Conservation (phyloP, 1,284 basidiomycete species). For the Blastosporella zonata region DNA sequence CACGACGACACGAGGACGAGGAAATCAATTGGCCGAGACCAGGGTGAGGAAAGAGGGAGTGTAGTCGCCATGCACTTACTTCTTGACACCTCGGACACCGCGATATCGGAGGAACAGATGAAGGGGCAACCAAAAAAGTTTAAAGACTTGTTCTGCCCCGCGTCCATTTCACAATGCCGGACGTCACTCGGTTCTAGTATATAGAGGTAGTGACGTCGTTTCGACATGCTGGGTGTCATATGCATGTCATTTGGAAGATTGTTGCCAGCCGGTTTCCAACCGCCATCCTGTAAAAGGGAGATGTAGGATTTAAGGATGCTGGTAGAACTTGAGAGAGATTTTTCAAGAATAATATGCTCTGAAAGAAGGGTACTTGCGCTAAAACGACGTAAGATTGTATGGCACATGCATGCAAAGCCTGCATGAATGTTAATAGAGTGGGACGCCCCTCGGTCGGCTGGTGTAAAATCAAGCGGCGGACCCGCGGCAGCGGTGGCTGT, state of each 20-base stretch:
- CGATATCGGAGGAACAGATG: not conserved
- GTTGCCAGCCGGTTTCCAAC: conserved; percentile 15
- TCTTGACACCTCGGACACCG: conserved; percentile 4
- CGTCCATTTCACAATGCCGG: conserved; percentile 7
- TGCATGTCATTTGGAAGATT: conserved; percentile 16
- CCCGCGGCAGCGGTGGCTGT: conserved; percentile 21
- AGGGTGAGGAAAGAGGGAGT: conserved; percentile 24
- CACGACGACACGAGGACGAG: conserved; percentile 46
- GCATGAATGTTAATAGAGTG: conserved; percentile 12
- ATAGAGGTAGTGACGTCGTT: conserved; percentile 6
- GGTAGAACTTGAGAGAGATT: not conserved
- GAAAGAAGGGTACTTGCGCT: not conserved
- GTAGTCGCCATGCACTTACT: not conserved
- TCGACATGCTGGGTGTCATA: conserved; percentile 10
- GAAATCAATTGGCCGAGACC: conserved; percentile 66
- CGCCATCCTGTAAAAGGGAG: not conserved
- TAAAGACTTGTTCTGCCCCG: conserved; percentile 15
- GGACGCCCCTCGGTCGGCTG: not conserved
- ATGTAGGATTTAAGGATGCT: not conserved
- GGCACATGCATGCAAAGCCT: conserved; percentile 3
- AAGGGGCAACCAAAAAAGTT: conserved; percentile 11
- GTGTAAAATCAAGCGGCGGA: conserved; percentile 4
- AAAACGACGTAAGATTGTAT: not conserved
- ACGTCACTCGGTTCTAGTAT: conserved; percentile 11
- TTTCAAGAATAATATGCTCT: not conserved